phyloP scores from a whole-genome alignment of 2,329 filamentous ascomycete species.

The Tolypocladium album region DNA sequence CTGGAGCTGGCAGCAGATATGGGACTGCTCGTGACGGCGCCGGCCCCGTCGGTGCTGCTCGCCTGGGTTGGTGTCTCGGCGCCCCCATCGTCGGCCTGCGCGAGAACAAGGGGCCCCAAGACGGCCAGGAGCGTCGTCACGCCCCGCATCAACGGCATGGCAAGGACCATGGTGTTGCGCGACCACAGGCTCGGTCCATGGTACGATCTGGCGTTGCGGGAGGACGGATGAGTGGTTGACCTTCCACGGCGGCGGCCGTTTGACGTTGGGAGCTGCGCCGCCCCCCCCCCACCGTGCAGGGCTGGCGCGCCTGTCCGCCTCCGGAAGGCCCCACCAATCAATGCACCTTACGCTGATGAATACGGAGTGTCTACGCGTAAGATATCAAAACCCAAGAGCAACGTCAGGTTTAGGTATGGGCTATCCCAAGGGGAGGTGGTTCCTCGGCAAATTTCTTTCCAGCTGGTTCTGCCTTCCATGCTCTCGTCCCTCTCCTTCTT shows the following conservation, averaged over 20 bases:
- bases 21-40: not conserved
- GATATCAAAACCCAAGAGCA: not conserved
- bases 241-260: not conserved
- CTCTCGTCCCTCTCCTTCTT: not conserved
- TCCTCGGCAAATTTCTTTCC: not conserved
- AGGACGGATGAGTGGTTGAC: not conserved
- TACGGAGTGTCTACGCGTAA: not conserved
- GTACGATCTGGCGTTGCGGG: not conserved
- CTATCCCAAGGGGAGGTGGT: not conserved
- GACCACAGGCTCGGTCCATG: constrained; percentile 1
- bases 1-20: not conserved
- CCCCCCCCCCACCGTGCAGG: not conserved
- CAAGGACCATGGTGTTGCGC: constrained; percentile 4
- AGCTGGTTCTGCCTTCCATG: not conserved
- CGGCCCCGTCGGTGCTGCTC: not conserved
- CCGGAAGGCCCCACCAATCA: not conserved
- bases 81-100: not conserved
- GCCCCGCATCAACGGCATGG: not conserved
- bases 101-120: not conserved
- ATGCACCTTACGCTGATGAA: not conserved
- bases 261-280: not conserved
- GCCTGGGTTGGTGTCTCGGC: not conserved
- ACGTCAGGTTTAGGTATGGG: not conserved
- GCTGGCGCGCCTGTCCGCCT: not conserved
- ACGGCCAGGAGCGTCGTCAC: not conserved